These are phyloP conservation scores for Phialophora macrospora DNA, from an alignment of 2,329 filamentous ascomycete species.

Conservation along the genomic window DNA sequence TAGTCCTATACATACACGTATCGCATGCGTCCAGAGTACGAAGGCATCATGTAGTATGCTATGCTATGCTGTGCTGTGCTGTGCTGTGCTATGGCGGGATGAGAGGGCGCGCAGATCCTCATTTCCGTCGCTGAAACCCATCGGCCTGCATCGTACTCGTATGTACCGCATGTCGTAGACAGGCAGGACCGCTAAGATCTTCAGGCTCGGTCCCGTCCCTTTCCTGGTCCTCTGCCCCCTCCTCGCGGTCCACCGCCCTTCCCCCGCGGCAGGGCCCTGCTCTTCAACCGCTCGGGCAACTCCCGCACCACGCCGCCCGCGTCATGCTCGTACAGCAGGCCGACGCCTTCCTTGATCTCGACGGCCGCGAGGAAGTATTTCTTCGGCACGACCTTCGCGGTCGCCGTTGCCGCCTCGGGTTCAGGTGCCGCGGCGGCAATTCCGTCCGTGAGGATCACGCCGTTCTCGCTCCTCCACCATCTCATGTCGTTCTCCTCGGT, in stretches of 20 bases:
- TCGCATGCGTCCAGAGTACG: too few relatives aligned
- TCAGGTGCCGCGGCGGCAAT: conserved; percentile 35
- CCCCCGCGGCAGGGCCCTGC: conserved; percentile 46
- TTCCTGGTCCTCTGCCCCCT: too few relatives aligned
- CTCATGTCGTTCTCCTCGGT: conserved; percentile 53
- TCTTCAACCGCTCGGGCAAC: conserved; percentile 50
- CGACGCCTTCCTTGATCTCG: conserved; percentile 72
- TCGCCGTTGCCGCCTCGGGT: background rate
- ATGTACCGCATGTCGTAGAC: too few relatives aligned
- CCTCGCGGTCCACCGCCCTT: conserved; percentile 39
- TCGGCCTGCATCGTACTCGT: too few relatives aligned
- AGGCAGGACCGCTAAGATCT: too few relatives aligned
- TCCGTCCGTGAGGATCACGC: conserved; percentile 67
- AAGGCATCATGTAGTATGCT: too few relatives aligned
- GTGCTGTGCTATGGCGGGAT: too few relatives aligned
- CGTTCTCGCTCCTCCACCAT: conserved; percentile 82
- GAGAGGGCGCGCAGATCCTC: too few relatives aligned
- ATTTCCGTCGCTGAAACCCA: too few relatives aligned
- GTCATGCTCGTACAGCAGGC: conserved; percentile 67
- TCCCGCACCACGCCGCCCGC: conserved; percentile 60
- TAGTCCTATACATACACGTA: too few relatives aligned
- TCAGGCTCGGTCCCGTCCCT: too few relatives aligned
- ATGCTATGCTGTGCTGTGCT: too few relatives aligned
- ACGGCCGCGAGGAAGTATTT: conserved; percentile 75
- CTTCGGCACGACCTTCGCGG: conserved; percentile 58